These are phyloP conservation scores for Arachis stenosperma DNA, from an alignment of 306 rosid species.

Conservation along the genomic window DNA sequence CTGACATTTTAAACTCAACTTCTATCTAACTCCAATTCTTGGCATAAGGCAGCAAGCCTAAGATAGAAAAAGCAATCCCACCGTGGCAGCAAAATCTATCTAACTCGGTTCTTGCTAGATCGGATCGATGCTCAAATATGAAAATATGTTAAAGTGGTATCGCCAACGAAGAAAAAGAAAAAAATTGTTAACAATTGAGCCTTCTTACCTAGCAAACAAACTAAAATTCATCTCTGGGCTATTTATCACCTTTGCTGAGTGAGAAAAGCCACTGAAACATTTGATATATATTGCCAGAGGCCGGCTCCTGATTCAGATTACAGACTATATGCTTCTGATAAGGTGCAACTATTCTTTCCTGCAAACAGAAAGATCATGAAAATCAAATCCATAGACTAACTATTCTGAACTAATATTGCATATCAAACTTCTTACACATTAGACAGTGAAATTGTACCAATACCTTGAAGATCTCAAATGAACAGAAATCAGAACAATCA, in stretches of 20 bases:
- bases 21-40: slow-evolving; percentile 33
- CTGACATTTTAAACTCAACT: slow-evolving; percentile 22
- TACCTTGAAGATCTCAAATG: slow-evolving; percentile 84
- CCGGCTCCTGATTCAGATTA: slow-evolving; percentile 40
- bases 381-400: too few species aligned
- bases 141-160: slow-evolving; percentile 39
- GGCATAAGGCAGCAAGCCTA: not conserved
- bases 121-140: slow-evolving; percentile 42
- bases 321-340: slow-evolving; percentile 69
- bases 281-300: slow-evolving; percentile 41
- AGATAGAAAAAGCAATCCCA: not conserved
- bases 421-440: too few species aligned
- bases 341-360: slow-evolving; percentile 54
- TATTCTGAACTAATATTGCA: too few species aligned
- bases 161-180: slow-evolving; percentile 34
- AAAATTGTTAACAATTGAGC: slow-evolving; percentile 5
- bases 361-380: too few species aligned
- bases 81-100: slow-evolving; percentile 17
- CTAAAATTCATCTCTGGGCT: too few species aligned
- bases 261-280: too few species aligned
- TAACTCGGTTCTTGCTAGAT: slow-evolving; percentile 36
- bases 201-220: too few species aligned
- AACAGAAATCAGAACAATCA: slow-evolving; percentile 70
- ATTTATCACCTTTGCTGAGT: too few species aligned
- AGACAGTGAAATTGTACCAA: not conserved